phyloP scores from a whole-genome alignment of 1,139 yeast species.

The Scheffersomyces stambukii region DNA sequence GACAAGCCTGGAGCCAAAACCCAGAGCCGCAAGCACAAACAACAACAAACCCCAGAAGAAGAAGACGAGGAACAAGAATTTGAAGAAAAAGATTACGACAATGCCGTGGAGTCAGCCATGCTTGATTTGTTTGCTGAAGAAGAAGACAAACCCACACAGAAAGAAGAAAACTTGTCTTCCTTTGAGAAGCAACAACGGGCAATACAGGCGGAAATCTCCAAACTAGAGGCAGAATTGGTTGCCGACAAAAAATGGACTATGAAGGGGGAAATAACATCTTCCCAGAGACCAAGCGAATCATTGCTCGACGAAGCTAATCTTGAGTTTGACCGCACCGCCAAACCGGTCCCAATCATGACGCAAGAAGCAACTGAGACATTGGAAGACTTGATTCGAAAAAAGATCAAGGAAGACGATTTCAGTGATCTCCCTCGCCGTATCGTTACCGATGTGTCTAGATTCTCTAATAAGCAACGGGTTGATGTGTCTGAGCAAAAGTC shows the following conservation, averaged over 20 bases:
- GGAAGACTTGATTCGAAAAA: constrained; percentile 82
- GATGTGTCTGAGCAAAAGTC: constrained; percentile 86
- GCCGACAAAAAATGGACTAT: constrained; percentile 93
- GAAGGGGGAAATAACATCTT: constrained; percentile 85
- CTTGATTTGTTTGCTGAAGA: constrained; percentile 61
- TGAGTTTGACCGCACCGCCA: constrained; percentile 44
- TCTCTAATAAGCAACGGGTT: constrained; percentile 44
- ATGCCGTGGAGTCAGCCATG: constrained; percentile 54
- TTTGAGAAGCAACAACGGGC: constrained; percentile 81
- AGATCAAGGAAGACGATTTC: constrained; percentile 71
- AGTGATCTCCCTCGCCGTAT: constrained; percentile 80
- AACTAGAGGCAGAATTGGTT: constrained; percentile 80
- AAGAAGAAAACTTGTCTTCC: constrained; percentile 52
- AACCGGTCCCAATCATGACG: constrained; percentile 84
- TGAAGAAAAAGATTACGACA: constrained; percentile 45
- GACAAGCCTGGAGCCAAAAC: constrained; percentile 40
- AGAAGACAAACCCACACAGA: constrained; percentile 15
- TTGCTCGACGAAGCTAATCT: constrained; percentile 46
- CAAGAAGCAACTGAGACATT: constrained; percentile 79
- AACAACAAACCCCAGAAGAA: constrained; percentile 27
- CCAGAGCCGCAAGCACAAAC: constrained; percentile 9
- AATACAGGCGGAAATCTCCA: constrained; percentile 70
- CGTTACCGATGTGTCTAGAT: constrained; percentile 58
- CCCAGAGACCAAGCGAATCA: constrained; percentile 81
- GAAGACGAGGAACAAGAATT: constrained; percentile 34